Conservation (phyloP, 169 alveolate species). For the Cryptosporidium andersoni region DNA sequence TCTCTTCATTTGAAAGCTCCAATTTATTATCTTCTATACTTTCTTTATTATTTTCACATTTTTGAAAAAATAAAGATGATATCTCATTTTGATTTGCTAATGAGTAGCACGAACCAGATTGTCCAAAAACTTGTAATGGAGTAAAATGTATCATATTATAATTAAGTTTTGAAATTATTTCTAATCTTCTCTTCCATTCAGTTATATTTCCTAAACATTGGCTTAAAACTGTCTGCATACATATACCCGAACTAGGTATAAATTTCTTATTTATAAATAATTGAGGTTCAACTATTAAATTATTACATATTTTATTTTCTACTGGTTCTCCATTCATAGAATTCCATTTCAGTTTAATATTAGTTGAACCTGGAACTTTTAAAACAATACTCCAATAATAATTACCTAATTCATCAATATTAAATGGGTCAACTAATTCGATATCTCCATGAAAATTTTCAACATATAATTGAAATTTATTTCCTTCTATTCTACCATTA, state of each 20-base stretch:
- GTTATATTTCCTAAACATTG: constrained; percentile 85
- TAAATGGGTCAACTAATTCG: neutral
- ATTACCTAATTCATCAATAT: constrained; percentile 35
- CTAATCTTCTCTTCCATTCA: constrained; percentile 80
- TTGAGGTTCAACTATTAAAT: constrained; percentile 73
- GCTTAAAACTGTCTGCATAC: constrained; percentile 86
- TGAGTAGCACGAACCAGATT: constrained; percentile 76
- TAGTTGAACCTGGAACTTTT: constrained; percentile 27
- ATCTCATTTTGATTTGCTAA: constrained; percentile 63
- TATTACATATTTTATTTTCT: neutral
- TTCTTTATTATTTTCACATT: neutral
- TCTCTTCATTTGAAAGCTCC: constrained; percentile 26
- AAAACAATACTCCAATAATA: constrained; percentile 28
- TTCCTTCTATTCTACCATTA: constrained; percentile 47
- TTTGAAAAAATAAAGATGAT: constrained; percentile 33
- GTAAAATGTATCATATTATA: constrained; percentile 88
- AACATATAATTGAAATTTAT: neutral
- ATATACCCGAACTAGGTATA: constrained; percentile 69
- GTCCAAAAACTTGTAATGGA: constrained; percentile 79
- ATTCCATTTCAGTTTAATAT: neutral
- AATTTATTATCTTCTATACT: constrained; percentile 34
- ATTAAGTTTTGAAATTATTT: constrained; percentile 79
- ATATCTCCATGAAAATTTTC: constrained; percentile 35
- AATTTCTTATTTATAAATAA: constrained; percentile 58
- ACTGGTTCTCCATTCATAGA: neutral